These are phyloP conservation scores for Clavulina sp. DNA, from an alignment of 768 basidiomycete genomes.

Conservation along the genomic window DNA sequence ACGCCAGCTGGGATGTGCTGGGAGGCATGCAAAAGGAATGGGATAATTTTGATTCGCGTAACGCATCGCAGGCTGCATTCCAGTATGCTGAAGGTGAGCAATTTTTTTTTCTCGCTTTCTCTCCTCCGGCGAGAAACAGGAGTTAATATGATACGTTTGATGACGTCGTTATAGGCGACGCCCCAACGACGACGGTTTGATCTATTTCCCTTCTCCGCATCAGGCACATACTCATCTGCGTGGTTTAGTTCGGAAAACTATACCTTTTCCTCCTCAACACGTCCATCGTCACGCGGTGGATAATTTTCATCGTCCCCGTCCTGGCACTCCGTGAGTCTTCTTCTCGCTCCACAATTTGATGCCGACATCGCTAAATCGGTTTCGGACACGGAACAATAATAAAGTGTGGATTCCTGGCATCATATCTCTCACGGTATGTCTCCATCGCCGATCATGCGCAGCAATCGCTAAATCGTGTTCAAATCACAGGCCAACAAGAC, in stretches of 20 bases:
- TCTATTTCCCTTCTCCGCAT: not conserved
- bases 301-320: conserved; percentile 28
- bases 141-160: no score
- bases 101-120: no score
- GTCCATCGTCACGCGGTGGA: conserved; percentile 66
- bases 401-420: conserved; percentile 33
- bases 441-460: not conserved
- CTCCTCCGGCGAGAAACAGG: no score
- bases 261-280: conserved; percentile 61
- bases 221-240: not conserved
- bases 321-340: conserved; percentile 7
- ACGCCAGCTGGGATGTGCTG: not conserved
- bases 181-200: conserved; percentile 35
- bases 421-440: conserved; percentile 27
- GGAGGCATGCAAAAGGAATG: conserved; percentile 29
- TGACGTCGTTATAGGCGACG: no score
- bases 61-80: conserved; percentile 19
- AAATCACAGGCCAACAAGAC: conserved; percentile 11
- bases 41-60: conserved; percentile 38
- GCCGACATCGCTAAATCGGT: not conserved
- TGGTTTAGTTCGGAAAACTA: conserved; percentile 33
- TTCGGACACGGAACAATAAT: not conserved
- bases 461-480: not conserved
- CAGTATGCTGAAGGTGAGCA: not conserved
- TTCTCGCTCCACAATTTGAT: no score